Evolutionary conservation across 139 green algal species (phyloP).

Genomic region (Tetradesmus obliquus): DNA sequence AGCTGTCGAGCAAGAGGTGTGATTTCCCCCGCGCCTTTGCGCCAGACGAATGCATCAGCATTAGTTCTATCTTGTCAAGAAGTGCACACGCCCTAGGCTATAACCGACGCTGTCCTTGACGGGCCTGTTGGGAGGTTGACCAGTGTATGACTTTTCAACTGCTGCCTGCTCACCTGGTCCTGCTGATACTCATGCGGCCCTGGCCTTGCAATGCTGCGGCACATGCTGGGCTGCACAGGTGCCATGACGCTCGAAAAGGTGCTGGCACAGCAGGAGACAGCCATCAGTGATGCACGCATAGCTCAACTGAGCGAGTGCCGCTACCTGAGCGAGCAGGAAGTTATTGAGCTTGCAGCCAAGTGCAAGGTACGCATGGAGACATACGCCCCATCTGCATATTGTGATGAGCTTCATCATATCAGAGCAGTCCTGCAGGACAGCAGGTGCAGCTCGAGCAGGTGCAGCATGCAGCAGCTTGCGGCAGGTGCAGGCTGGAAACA

Average conservation of each 20-base stretch:
- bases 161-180: conserved; percentile 1
- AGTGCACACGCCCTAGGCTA: too few species aligned
- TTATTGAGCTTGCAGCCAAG: conserved; percentile 70
- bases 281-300: conserved; percentile 59
- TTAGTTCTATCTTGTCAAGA: too few species aligned
- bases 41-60: too few species aligned
- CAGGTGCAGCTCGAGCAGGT: not conserved
- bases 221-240: not conserved
- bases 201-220: not conserved
- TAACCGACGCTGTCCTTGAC: not conserved
- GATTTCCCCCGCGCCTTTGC: not conserved
- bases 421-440: not conserved
- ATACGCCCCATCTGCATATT: not conserved
- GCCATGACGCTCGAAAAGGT: conserved; percentile 32
- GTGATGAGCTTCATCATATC: not conserved
- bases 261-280: conserved; percentile 61
- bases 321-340: conserved; percentile 63
- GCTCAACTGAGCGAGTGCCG: conserved; percentile 14
- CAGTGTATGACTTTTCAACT: not conserved
- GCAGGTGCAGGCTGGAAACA: not conserved
- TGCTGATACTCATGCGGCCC: not conserved
- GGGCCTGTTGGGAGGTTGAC: not conserved
- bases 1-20: not conserved
- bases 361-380: conserved; percentile 58
- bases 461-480: not conserved